These are phyloP conservation scores for Solanum bukasovii DNA, from an alignment of 257 asterid genomes.

Conservation along the genomic window DNA sequence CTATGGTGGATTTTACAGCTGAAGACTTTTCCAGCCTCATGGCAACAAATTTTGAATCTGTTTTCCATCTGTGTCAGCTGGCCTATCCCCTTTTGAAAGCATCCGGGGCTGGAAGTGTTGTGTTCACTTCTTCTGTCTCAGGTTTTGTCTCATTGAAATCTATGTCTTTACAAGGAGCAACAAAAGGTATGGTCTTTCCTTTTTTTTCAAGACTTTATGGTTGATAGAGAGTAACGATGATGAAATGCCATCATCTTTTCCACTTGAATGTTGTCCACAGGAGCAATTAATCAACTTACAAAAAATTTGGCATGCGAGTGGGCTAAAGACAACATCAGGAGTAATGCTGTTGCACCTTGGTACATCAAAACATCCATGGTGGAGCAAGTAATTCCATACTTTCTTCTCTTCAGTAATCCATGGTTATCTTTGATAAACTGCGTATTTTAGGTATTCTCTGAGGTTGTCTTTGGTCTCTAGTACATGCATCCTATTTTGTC, in stretches of 20 bases:
- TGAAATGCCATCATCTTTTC: neutral
- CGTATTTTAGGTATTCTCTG: neutral
- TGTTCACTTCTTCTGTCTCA: constrained; percentile 59
- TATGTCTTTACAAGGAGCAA: constrained; percentile 57
- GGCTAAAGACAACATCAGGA: constrained; percentile 50
- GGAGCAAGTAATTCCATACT: constrained; percentile 36
- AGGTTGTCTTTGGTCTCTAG: neutral
- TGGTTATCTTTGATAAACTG: neutral
- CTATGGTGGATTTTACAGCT: constrained; percentile 38
- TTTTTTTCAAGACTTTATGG: neutral
- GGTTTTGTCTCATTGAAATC: constrained; percentile 47
- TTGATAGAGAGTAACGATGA: neutral
- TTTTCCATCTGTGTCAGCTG: constrained; percentile 50
- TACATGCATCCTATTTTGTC: neutral
- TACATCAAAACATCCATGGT: constrained; percentile 57
- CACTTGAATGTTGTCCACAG: constrained; percentile 14
- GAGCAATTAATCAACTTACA: constrained; percentile 69
- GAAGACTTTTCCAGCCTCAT: constrained; percentile 41
- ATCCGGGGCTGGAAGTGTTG: constrained; percentile 44
- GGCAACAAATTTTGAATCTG: constrained; percentile 48
- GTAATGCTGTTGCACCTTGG: constrained; percentile 75
- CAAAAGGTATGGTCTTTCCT: constrained; percentile 29
- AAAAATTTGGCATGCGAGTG: constrained; percentile 61
- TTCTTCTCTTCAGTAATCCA: neutral
- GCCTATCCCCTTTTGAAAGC: constrained; percentile 58